Evolutionary conservation across 106 monocot species (phyloP), one percentile per base, ranked within the genome.

Genomic region (Gastrodia elata): DNA sequence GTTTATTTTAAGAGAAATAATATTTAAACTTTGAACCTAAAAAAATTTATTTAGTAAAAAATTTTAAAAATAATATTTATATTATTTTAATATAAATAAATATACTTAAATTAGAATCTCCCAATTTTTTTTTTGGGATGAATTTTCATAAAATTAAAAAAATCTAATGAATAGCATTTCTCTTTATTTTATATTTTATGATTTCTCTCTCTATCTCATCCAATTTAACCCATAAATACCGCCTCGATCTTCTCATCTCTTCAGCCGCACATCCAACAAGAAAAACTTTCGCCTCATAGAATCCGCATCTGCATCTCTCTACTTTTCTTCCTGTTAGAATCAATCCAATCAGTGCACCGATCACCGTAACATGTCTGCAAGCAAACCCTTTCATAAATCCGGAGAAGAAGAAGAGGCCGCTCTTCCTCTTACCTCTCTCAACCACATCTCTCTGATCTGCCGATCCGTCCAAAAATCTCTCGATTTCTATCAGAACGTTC

Each of bases 371-470:
- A 61, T 32, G 30, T 30, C 14, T 27, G 14, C 32, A 32, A 32
- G 30, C 61, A 13, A 27, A 32, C 13, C 15, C 61, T 61, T n/a
- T n/a, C n/a, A 32, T 32, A 32, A 61, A 13, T 32, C 61, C 32
- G 61, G 22, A 61, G 61, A 61, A 2, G 67, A 67, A 35, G 3
- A 61, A 2, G 67, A 67, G 18, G 3, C 16, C 25, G 80, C 77
- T n/a, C 40, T 92, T 77, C 77, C 86, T 13, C 84, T 92, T 16
- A 80, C 84, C 28, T 90, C 92, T 10, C 71, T 97, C 80, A 97
- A 90, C 43, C 96, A 97, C 78, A 86, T 97, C 28, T 93, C 92
- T 6, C 10, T 90, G 0, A 77, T 86, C 16, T 97, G 96, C 82
- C 82, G 90, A 70, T 90, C 86, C 4, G 77, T 97, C 43, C 72